These are phyloP conservation scores for Jamesozyma hellenica DNA, from an alignment of 805 yeast species.

Conservation along the genomic window DNA sequence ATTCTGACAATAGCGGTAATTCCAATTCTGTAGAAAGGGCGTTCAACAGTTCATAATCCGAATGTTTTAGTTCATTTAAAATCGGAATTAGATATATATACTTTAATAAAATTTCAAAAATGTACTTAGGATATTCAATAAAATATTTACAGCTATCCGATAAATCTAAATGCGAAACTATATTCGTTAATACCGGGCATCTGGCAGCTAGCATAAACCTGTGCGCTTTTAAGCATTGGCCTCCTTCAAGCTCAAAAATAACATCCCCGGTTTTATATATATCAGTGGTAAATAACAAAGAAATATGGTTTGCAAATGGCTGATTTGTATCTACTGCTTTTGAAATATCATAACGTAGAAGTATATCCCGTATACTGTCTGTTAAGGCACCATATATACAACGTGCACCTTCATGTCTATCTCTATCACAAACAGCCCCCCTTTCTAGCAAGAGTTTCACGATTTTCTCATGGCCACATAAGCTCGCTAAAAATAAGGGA, in stretches of 20 bases:
- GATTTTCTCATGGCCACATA: constrained; percentile 63
- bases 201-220: constrained; percentile 35
- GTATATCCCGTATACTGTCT: constrained; percentile 49
- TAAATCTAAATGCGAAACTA: background rate
- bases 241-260: constrained; percentile 9
- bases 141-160: background rate
- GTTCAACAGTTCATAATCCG: constrained; percentile 24
- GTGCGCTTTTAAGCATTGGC: constrained; percentile 26
- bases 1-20: constrained; percentile 31
- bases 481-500: constrained; percentile 60
- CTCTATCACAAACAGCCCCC: constrained; percentile 73
- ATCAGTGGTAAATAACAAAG: constrained; percentile 30
- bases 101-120: constrained; percentile 23
- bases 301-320: constrained; percentile 64
- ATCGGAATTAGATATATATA: constrained; percentile 33
- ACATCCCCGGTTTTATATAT: constrained; percentile 21
- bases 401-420: constrained; percentile 71
- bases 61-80: constrained; percentile 29
- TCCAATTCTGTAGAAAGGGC: constrained; percentile 29
- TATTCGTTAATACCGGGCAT: constrained; percentile 24
- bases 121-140: background rate
- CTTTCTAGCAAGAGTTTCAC: constrained; percentile 50
- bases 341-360: constrained; percentile 53
- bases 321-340: constrained; percentile 57
- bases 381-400: constrained; percentile 72